Percentiles rank a stretch among this genome's conserved stretches.
phyloP scores from a whole-genome alignment of 2,329 filamentous ascomycete species.

The Cytospora chrysosperma region DNA sequence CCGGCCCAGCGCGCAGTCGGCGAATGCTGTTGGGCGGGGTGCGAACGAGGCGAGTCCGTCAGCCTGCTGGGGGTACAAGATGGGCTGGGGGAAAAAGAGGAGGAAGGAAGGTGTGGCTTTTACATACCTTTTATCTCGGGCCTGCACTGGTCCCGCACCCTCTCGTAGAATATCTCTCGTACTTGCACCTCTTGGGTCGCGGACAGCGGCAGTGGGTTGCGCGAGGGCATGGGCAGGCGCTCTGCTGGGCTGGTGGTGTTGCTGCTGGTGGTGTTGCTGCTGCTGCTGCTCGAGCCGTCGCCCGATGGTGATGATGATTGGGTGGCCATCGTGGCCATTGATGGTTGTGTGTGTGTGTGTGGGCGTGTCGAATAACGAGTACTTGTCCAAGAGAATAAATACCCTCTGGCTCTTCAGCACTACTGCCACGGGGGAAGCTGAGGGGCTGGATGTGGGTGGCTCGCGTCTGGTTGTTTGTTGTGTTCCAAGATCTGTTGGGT shows the following conservation, averaged over 20 bases:
- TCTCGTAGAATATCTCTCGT: conserved; percentile 74
- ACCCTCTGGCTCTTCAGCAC: background rate
- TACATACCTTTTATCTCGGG: conserved; percentile 78
- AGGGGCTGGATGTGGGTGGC: too few species aligned
- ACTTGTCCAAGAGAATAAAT: too few species aligned
- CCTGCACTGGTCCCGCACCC: conserved; percentile 73
- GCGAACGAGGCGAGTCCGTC: conserved; percentile 3
- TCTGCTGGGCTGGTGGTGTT: conserved; percentile 24
- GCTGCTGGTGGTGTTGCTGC: background rate
- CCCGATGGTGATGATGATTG: conserved; percentile 32
- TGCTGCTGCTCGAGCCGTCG: conserved; percentile 27
- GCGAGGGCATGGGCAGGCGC: conserved; percentile 52
- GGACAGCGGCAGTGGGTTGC: conserved; percentile 81
- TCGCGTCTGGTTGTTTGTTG: too few species aligned
- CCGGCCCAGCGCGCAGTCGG: conserved; percentile 80
- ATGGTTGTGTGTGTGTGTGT: background rate
- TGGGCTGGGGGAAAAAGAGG: background rate
- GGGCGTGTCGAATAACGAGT: background rate
- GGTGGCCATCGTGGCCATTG: conserved; percentile 43
- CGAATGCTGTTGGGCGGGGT: too few species aligned
- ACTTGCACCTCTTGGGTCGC: conserved; percentile 80
- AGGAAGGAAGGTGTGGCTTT: conserved; percentile 23
- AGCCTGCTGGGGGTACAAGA: background rate
- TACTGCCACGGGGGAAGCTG: background rate
- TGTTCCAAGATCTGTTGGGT: background rate